Conservation (phyloP, 257 asterid genomes). For the Gentiana dahurica region DNA sequence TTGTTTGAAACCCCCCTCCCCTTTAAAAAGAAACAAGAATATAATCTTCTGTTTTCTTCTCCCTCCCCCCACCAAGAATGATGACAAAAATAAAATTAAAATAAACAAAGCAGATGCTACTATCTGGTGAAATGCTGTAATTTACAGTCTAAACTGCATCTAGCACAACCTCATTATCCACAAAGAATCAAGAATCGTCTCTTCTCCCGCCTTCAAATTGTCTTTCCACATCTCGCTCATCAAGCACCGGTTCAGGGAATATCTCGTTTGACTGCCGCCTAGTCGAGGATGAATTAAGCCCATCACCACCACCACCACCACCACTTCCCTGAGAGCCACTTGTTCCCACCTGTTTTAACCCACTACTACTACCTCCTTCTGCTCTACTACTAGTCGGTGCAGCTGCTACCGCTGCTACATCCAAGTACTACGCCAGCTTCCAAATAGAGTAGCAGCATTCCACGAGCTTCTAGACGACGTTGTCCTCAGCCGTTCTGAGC, state of each 20-base stretch:
- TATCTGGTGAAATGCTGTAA: conserved; percentile 11
- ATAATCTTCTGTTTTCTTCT: too few relatives aligned
- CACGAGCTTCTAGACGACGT: conserved; percentile 87
- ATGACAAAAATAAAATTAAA: conserved; percentile 10
- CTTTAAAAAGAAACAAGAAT: conserved; percentile 16
- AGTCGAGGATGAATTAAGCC: conserved; percentile 35
- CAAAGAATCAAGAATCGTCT: conserved; percentile 40
- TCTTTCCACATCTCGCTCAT: conserved; percentile 36
- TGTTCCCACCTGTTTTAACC: conserved; percentile 53
- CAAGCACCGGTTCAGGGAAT: conserved; percentile 58
- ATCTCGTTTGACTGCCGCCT: conserved; percentile 71
- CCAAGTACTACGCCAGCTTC: conserved; percentile 88
- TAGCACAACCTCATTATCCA: conserved; percentile 15
- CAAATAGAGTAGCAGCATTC: conserved; percentile 75
- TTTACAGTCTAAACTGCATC: conserved; percentile 9
- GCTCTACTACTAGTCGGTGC: conserved; percentile 20
- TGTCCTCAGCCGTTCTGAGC: conserved; percentile 75
- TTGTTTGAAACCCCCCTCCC: conserved; percentile 11
- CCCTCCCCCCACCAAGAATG: conserved; percentile 1
- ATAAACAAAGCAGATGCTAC: conserved; percentile 19
- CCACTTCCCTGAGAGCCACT: conserved; percentile 73
- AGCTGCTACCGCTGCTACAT: conserved; percentile 32
- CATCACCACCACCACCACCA: conserved; percentile 28
- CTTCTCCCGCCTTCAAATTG: conserved; percentile 21
- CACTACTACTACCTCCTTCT: conserved; percentile 53